phyloP scores from a whole-genome alignment of 75 land plant species.

The Selaginella moellendorffii region DNA sequence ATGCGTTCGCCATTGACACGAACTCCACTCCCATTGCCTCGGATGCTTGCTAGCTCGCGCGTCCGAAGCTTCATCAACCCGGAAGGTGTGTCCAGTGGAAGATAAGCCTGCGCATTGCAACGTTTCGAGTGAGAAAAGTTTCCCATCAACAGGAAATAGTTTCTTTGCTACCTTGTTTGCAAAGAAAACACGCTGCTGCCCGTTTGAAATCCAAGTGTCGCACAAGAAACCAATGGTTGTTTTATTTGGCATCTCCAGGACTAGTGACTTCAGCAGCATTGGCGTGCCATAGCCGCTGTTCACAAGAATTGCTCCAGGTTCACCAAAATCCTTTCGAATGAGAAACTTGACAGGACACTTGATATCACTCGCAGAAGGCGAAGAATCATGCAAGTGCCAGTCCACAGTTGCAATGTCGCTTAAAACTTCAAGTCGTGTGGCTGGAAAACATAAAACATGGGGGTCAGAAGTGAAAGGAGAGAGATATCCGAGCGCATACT shows the following conservation, averaged over 20 bases:
- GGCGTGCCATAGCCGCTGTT: background rate
- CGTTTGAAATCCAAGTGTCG: background rate
- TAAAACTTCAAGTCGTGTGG: background rate
- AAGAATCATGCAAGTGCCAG: too few relatives aligned
- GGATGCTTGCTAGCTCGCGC: constrained; percentile 20
- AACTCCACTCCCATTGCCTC: constrained; percentile 31
- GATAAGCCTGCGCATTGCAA: constrained; percentile 25
- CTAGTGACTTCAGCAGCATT: background rate
- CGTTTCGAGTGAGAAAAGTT: background rate
- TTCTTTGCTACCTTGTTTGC: constrained; percentile 36
- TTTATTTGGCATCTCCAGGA: background rate
- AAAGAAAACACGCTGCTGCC: constrained; percentile 36
- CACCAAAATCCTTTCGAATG: constrained; percentile 25
- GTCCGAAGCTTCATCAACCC: constrained; percentile 22
- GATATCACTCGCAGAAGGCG: background rate
- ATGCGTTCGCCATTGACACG: constrained; percentile 26
- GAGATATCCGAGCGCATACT: background rate
- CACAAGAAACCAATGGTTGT: background rate
- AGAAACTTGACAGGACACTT: constrained; percentile 6
- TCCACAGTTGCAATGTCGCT: background rate
- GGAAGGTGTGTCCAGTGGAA: constrained; percentile 27
- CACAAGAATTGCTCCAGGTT: constrained; percentile 54
- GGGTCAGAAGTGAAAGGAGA: background rate
- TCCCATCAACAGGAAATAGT: background rate
- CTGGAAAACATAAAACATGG: too few relatives aligned